Percentiles rank a stretch among this genome's conserved stretches.
phyloP scores from a whole-genome alignment of 148 eudicot genomes.

The Rhododendron ovatum region DNA sequence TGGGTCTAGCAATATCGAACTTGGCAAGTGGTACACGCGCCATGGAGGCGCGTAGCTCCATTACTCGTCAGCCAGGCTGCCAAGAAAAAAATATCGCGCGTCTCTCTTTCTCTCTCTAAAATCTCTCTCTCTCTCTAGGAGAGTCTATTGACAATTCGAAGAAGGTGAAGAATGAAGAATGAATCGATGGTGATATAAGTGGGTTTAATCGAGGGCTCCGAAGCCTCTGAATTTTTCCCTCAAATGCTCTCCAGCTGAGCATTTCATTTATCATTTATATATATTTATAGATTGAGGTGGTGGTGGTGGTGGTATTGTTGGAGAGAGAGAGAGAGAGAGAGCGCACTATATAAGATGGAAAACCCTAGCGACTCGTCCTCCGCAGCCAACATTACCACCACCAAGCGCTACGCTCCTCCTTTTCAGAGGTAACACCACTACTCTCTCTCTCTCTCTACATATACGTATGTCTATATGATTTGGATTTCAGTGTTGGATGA shows the following conservation, averaged over 20 bases:
- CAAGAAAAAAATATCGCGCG: not conserved
- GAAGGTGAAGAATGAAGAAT: not conserved
- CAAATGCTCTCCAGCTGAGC: slow-evolving; percentile 2
- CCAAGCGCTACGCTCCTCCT: slow-evolving; percentile 51
- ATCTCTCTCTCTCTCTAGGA: not conserved
- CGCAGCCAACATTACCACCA: slow-evolving; percentile 28
- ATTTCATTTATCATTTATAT: not conserved
- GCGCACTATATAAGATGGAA: slow-evolving; percentile 25
- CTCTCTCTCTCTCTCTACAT: not conserved
- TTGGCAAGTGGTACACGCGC: not conserved
- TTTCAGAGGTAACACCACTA: slow-evolving; percentile 30
- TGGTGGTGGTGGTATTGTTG: slow-evolving; percentile 14
- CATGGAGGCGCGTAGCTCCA: not conserved
- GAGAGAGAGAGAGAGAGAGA: not conserved
- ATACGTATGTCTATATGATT: not conserved
- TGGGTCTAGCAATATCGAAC: not conserved
- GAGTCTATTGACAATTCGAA: not conserved
- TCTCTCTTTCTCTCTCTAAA: not conserved
- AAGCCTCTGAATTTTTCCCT: not conserved
- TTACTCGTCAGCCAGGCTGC: not conserved
- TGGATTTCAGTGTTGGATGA: not conserved
- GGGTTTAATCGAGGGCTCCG: not conserved
- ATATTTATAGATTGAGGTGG: not conserved
- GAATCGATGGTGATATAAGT: not conserved
- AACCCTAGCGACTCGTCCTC: slow-evolving; percentile 28